A percentile compares a stretch with the other conserved stretches of the same genome.
Conservation (phyloP, 495 filamentous ascomycete genomes). For the Gamarada debralockiae region DNA sequence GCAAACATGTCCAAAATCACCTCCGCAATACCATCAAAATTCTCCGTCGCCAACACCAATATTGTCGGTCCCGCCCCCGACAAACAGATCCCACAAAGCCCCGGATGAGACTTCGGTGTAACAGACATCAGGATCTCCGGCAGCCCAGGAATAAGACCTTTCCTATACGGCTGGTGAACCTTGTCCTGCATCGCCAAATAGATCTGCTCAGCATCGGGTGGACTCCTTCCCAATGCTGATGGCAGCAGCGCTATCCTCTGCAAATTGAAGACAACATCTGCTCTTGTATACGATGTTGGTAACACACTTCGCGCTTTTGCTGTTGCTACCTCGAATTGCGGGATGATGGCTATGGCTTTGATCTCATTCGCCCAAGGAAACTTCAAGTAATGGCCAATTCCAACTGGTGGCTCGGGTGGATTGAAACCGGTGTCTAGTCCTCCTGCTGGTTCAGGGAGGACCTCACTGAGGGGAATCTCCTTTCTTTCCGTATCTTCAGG, state of each 20-base stretch:
- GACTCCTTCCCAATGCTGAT: conserved; percentile 76
- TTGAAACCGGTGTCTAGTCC: conserved; percentile 79
- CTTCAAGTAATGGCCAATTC: conserved; percentile 90
- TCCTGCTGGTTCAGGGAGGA: conserved; percentile 80
- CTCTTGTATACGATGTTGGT: conserved; percentile 67
- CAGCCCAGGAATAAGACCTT: conserved; percentile 82
- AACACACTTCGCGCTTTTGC: conserved; percentile 81
- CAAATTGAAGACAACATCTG: conserved; percentile 89
- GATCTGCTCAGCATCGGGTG: conserved; percentile 89
- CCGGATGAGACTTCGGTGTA: conserved; percentile 77
- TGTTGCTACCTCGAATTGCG: conserved; percentile 88
- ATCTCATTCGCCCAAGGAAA: conserved; percentile 90
- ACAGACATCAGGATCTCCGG: conserved; percentile 86
- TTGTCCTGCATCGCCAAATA: conserved; percentile 97
- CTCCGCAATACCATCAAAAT: conserved; percentile 80
- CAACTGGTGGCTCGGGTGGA: conserved; percentile 82
- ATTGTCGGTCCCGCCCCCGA: conserved; percentile 95
- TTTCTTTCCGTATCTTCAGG: conserved; percentile 79
- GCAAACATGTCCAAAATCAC: conserved; percentile 67
- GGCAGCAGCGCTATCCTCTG: conserved; percentile 88
- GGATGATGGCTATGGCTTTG: conserved; percentile 91
- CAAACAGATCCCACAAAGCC: conserved; percentile 86
- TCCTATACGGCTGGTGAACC: conserved; percentile 91
- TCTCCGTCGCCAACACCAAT: conserved; percentile 80
- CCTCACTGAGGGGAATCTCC: conserved; percentile 94